Base-by-base conservation (phyloP, 1,139 yeast genomes). In the Hyphopichia buzzinii region DNA sequence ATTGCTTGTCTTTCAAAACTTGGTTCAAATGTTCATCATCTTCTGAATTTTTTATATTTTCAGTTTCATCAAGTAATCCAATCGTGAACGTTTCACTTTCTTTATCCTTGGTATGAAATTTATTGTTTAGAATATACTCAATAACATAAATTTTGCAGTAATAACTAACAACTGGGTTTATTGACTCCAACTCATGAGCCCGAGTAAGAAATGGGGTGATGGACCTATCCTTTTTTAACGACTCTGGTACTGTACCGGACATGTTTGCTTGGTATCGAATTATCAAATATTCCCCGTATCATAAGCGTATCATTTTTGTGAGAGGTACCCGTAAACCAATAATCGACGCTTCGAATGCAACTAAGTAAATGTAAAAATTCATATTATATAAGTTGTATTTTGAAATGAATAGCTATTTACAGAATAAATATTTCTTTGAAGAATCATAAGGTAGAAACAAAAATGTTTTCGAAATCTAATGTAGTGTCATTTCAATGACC, bases 61-160 rank as follows among this genome's bases (percentile, higher is more conserved):
- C 96, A 24, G 88, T 75, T 4, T 76, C 76, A 51, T 81, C 90
- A 40, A 87, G 62, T 38, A 87, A 61, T 4, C 52, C 49, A 34
- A 81, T 65, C 0, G 88, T 84, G 51, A 77, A 82, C 2, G 46
- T 49, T 25, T 84, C 86, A 14, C 76, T 74, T 3, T 70, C 77
- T 11, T 68, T 62, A 39, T 77, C 72, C 2, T 59, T 50, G 16
- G 69, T 57, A 51, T 87, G 95, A 19, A 81, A 64, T 43, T 78
- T 76, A 35, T 74, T 59, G 33, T 69, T 70, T 21, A 87, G 62
- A 7, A 87, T 81, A 48, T 75, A 67, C 51, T 86, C 88, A 8
- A 83, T 79, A 0, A 86, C 85, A 47, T 81, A 79, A 27, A 62
- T 48, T 51, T 72, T 70, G 54, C 84, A 79, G 52, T 73, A 78